phyloP scores from a whole-genome alignment of 257 asterid genomes.

The Asclepias syriaca region DNA sequence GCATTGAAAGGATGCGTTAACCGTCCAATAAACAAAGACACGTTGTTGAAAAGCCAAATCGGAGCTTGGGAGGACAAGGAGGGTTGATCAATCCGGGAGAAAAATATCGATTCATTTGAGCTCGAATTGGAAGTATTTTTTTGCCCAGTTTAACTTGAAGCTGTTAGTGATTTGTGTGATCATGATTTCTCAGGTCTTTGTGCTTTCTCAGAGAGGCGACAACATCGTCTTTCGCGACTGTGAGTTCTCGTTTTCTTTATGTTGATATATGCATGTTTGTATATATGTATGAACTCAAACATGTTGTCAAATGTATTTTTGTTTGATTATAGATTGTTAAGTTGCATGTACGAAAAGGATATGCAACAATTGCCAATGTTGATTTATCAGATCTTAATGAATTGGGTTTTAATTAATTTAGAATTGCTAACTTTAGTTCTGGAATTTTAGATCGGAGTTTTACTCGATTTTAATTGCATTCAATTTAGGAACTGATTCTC shows the following conservation, averaged over 20 bases:
- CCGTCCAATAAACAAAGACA: too few relatives aligned
- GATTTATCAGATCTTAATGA: slow-evolving; percentile 10
- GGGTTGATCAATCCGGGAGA: background rate
- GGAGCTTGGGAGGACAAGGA: background rate
- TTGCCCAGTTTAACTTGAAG: background rate
- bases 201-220: slow-evolving; percentile 98
- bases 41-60: too few relatives aligned
- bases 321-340: slow-evolving; percentile 1
- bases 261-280: background rate
- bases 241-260: slow-evolving; percentile 21
- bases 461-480: background rate
- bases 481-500: background rate
- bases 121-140: background rate
- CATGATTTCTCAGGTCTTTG: slow-evolving; percentile 97
- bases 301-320: background rate
- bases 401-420: background rate
- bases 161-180: background rate
- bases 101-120: background rate
- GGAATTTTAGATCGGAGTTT: background rate
- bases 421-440: background rate
- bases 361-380: background rate
- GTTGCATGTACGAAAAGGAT: background rate
- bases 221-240: slow-evolving; percentile 98
- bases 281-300: too few relatives aligned
- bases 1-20: too few relatives aligned